phyloP scores from a whole-genome alignment of 768 basidiomycete genomes.

The Mycena epipterygia region DNA sequence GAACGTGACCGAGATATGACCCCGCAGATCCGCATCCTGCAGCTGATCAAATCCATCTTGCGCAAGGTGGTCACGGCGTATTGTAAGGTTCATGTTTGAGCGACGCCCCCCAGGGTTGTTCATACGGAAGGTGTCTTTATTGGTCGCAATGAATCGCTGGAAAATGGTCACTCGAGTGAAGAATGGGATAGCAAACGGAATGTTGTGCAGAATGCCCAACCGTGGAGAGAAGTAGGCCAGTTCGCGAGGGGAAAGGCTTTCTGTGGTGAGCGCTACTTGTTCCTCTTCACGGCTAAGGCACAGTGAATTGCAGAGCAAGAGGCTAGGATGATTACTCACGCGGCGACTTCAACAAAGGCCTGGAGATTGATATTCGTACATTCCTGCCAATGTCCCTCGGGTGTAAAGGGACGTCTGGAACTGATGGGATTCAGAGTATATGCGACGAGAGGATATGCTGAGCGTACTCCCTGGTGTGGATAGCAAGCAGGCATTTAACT shows the following conservation, averaged over 20 bases:
- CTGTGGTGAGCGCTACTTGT: conserved; percentile 49
- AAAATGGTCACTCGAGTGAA: conserved; percentile 90
- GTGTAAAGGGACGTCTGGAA: conserved; percentile 86
- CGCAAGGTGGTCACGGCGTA: conserved; percentile 81
- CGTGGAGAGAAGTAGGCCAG: conserved; percentile 83
- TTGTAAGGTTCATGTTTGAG: conserved; percentile 56
- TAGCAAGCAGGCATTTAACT: conserved; percentile 80
- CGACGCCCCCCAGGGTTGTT: conserved; percentile 8
- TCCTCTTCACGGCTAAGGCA: conserved; percentile 72
- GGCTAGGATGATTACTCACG: conserved; percentile 59
- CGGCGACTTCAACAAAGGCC: conserved; percentile 87
- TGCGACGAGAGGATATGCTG: neutral
- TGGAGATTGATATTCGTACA: conserved; percentile 58
- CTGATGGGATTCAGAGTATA: conserved; percentile 52
- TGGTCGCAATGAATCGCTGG: conserved; percentile 81
- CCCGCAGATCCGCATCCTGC: conserved; percentile 81
- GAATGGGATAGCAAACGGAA: conserved; percentile 96
- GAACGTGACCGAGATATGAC: conserved; percentile 88
- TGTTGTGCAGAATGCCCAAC: conserved; percentile 91
- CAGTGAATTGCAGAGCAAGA: neutral
- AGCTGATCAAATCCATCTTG: conserved; percentile 93
- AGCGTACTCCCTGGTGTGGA: conserved; percentile 90
- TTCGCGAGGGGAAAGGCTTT: conserved; percentile 72
- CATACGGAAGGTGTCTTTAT: conserved; percentile 49
- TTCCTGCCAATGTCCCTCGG: conserved; percentile 87